A percentile compares a stretch with the other conserved stretches of the same genome.
Conservation (phyloP, 2,329 filamentous ascomycete genomes). For the Penicillium occitanis region DNA sequence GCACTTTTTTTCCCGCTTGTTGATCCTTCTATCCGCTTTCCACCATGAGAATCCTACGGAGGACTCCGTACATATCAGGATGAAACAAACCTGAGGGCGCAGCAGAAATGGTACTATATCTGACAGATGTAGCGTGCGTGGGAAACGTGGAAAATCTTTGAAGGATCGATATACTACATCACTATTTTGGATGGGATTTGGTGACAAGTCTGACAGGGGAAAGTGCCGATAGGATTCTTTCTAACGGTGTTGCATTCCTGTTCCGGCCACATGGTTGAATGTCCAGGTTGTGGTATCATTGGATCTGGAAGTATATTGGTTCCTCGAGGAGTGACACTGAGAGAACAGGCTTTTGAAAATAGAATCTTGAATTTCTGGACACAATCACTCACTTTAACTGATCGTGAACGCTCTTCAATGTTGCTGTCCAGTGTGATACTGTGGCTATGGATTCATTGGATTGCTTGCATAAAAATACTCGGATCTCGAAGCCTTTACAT, state of each 20-base stretch:
- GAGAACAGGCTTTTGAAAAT: neutral
- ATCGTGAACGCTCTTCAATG: neutral
- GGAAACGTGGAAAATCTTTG: neutral
- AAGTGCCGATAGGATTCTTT: neutral
- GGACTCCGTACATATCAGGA: neutral
- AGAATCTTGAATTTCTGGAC: neutral
- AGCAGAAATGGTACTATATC: neutral
- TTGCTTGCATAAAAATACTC: neutral
- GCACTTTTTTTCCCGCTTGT: neutral
- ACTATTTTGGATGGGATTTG: neutral
- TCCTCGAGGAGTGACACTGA: too few species aligned
- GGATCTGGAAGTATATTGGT: neutral
- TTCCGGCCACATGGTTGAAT: neutral
- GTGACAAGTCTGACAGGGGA: neutral
- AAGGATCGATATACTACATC: slow-evolving; percentile 17
- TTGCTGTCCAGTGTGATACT: neutral
- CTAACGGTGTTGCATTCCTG: neutral
- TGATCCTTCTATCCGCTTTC: neutral
- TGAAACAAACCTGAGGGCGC: slow-evolving; percentile 11
- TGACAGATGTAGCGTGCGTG: neutral
- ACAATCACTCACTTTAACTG: neutral
- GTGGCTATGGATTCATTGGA: neutral
- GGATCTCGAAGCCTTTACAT: neutral
- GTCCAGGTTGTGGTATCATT: neutral
- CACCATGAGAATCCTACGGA: neutral